Conservation (phyloP, 2,329 filamentous ascomycete genomes). For the Escovopsis weberi region DNA sequence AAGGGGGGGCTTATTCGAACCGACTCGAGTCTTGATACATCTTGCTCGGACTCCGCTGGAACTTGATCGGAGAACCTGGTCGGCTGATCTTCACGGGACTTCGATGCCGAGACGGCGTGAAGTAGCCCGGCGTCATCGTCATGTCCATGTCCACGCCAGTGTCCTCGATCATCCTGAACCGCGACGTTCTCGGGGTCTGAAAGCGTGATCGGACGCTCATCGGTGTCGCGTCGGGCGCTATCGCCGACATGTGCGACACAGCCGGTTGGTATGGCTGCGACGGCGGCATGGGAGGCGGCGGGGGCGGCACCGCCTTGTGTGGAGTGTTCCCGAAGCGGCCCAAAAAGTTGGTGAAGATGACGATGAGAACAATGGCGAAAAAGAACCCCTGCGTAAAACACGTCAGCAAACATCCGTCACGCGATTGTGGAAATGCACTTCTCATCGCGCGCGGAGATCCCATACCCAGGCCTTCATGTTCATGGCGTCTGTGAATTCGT, state of each 20-base stretch:
- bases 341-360: neutral
- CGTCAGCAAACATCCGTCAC: neutral
- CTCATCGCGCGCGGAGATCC: neutral
- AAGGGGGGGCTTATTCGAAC: no score
- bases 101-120: constrained; percentile 30
- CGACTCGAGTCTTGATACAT: constrained; percentile 6
- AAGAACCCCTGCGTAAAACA: neutral
- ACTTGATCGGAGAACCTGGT: constrained; percentile 33
- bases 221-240: constrained; percentile 20
- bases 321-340: neutral
- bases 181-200: constrained; percentile 30
- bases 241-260: constrained; percentile 9
- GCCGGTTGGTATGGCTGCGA: constrained; percentile 6
- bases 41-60: constrained; percentile 24
- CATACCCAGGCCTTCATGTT: constrained; percentile 58
- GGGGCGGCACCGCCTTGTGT: neutral
- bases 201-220: constrained; percentile 37
- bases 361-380: neutral
- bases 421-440: neutral
- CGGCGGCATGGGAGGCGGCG: constrained; percentile 2
- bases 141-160: constrained; percentile 38
- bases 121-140: constrained; percentile 30
- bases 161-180: constrained; percentile 25
- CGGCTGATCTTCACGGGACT: constrained; percentile 37
- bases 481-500: constrained; percentile 83